Conservation (phyloP, 1,284 basidiomycete species). For the Lentinula novae-zelandiae region DNA sequence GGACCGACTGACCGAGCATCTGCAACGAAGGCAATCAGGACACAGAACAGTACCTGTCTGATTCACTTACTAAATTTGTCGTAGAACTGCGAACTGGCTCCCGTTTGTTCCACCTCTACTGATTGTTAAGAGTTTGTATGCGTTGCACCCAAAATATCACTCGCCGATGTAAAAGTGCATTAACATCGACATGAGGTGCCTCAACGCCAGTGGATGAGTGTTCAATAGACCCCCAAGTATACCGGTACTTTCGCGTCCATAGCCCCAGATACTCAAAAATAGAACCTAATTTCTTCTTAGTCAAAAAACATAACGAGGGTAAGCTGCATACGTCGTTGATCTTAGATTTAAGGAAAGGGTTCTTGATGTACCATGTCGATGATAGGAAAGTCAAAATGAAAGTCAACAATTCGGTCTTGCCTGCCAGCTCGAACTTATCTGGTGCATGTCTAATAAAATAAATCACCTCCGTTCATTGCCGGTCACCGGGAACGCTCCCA, state of each 20-base stretch:
- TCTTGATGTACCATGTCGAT: constrained; percentile 97
- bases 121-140: background rate
- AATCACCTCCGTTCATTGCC: constrained; percentile 3
- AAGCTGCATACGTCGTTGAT: constrained; percentile 73
- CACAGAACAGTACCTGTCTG: constrained; percentile 10
- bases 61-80: constrained; percentile 86
- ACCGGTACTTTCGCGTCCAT: constrained; percentile 73
- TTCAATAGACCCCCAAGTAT: constrained; percentile 83
- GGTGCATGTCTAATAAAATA: constrained; percentile 58
- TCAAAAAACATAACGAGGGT: background rate
- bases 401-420: constrained; percentile 84
- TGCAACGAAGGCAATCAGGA: constrained; percentile 23
- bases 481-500: constrained; percentile 9
- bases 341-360: constrained; percentile 98
- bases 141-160: constrained; percentile 18
- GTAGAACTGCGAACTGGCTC: constrained; percentile 97
- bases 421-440: constrained; percentile 76
- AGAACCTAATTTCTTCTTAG: constrained; percentile 66
- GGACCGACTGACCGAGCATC: constrained; percentile 50
- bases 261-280: constrained; percentile 79
- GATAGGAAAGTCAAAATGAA: constrained; percentile 92
- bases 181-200: constrained; percentile 87
- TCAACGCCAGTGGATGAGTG: constrained; percentile 80
- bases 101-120: constrained; percentile 94
- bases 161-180: constrained; percentile 95